These are phyloP conservation scores for Geoglossum cookeanum DNA, from an alignment of 2,329 filamentous ascomycete genomes.

Conservation along the genomic window DNA sequence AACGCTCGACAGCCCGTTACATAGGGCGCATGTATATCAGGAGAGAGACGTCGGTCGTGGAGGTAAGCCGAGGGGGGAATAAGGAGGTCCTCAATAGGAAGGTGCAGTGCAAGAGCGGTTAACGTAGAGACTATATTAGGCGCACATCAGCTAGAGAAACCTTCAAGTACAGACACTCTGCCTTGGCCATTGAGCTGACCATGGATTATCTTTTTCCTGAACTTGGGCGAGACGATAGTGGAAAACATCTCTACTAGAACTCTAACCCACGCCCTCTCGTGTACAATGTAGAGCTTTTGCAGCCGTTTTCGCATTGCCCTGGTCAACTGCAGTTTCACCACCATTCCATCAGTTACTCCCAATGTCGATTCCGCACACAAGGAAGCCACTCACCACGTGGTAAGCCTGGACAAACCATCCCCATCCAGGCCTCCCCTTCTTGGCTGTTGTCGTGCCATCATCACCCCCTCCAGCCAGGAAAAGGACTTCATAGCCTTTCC, in stretches of 20 bases:
- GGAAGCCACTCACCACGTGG: slow-evolving; percentile 21
- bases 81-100: slow-evolving; percentile 32
- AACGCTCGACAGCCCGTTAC: slow-evolving; percentile 28
- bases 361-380: not conserved
- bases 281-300: slow-evolving; percentile 36
- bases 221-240: slow-evolving; percentile 37
- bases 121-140: slow-evolving; percentile 26
- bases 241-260: slow-evolving; percentile 36
- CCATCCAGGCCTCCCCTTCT: slow-evolving; percentile 31
- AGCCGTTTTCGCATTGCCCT: slow-evolving; percentile 35
- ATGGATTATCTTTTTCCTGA: slow-evolving; percentile 36
- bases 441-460: slow-evolving; percentile 23
- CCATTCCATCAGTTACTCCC: not conserved
- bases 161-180: not conserved
- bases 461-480: slow-evolving; percentile 36
- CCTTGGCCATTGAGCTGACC: slow-evolving; percentile 16
- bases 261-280: slow-evolving; percentile 36
- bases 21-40: slow-evolving; percentile 28
- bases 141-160: not conserved
- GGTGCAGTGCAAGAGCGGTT: slow-evolving; percentile 28
- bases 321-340: slow-evolving; percentile 18
- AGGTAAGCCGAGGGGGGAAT: slow-evolving; percentile 35
- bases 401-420: slow-evolving; percentile 39
- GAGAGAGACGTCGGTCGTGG: slow-evolving; percentile 30
- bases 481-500: slow-evolving; percentile 35